Evolutionary conservation across 805 yeast genomes (phyloP).

Genomic region (Ogataea trehalophila): DNA sequence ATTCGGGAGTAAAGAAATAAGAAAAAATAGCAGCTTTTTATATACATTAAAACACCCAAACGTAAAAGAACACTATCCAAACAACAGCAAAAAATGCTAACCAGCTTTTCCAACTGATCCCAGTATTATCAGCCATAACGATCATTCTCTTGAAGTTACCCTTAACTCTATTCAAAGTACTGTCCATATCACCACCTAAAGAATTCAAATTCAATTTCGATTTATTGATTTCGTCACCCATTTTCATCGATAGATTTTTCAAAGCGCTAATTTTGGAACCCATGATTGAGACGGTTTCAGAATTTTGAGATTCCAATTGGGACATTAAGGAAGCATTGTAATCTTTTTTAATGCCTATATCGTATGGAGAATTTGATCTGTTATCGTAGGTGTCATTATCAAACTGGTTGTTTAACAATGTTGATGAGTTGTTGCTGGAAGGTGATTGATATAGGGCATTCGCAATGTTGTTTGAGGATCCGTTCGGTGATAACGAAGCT

Average conservation of each 20-base stretch:
- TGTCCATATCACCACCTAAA: conserved; percentile 29
- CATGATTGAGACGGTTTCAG: conserved; percentile 52
- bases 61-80: conserved; percentile 41
- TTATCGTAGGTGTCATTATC: conserved; percentile 6
- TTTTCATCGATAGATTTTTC: conserved; percentile 49
- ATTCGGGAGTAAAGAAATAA: no score
- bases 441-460: conserved; percentile 3
- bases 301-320: conserved; percentile 62
- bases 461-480: not conserved
- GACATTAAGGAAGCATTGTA: conserved; percentile 50
- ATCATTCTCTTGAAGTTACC: conserved; percentile 53
- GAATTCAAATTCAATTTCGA: conserved; percentile 23
- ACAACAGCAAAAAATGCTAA: conserved; percentile 40
- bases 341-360: conserved; percentile 29
- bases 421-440: conserved; percentile 4
- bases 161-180: conserved; percentile 38
- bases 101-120: conserved; percentile 65
- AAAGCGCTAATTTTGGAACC: conserved; percentile 48
- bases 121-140: conserved; percentile 58
- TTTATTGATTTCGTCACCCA: conserved; percentile 58
- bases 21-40: no score
- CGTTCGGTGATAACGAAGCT: conserved; percentile 10
- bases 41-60: conserved; percentile 27
- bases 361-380: conserved; percentile 40
- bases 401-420: conserved; percentile 6